phyloP scores from a whole-genome alignment of 2,329 filamentous ascomycete genomes.

The Botrytis squamosa region DNA sequence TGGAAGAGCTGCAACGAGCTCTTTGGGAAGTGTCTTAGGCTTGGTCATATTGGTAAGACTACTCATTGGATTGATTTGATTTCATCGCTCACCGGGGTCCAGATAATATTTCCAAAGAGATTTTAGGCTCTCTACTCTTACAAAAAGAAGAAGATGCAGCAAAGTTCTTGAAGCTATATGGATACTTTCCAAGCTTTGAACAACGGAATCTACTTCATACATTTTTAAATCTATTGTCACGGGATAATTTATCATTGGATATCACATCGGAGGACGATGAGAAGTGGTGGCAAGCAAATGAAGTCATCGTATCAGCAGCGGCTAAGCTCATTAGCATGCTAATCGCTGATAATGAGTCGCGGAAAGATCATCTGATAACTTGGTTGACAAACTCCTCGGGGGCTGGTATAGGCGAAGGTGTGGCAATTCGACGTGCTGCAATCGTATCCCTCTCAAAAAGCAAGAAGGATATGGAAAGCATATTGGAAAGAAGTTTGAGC shows the following conservation, averaged over 20 bases:
- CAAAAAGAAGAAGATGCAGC: slow-evolving; percentile 26
- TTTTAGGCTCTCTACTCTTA: slow-evolving; percentile 31
- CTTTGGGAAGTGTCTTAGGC: slow-evolving; percentile 35
- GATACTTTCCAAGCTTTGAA: slow-evolving; percentile 33
- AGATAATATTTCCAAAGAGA: slow-evolving; percentile 35
- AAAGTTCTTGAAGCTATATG: slow-evolving; percentile 33
- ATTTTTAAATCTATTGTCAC: slow-evolving; percentile 35
- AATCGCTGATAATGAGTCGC: slow-evolving; percentile 46
- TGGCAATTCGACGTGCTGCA: slow-evolving; percentile 66
- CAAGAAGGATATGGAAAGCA: slow-evolving; percentile 50
- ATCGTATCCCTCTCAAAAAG: slow-evolving; percentile 56
- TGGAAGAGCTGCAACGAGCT: slow-evolving; percentile 37
- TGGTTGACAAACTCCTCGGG: slow-evolving; percentile 67
- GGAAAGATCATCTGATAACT: slow-evolving; percentile 55
- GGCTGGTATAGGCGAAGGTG: slow-evolving; percentile 61
- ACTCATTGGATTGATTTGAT: neutral
- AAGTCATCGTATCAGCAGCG: slow-evolving; percentile 52
- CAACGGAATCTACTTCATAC: slow-evolving; percentile 36
- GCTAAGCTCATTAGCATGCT: slow-evolving; percentile 56
- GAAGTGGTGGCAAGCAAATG: slow-evolving; percentile 38
- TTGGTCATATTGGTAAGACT: slow-evolving; percentile 38
- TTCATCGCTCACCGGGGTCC: slow-evolving; percentile 19
- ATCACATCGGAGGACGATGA: slow-evolving; percentile 33
- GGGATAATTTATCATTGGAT: slow-evolving; percentile 30
- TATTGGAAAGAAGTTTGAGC: slow-evolving; percentile 66